Base-by-base conservation (phyloP, 2,329 filamentous ascomycete genomes). In the Aspergillus cejpii region DNA sequence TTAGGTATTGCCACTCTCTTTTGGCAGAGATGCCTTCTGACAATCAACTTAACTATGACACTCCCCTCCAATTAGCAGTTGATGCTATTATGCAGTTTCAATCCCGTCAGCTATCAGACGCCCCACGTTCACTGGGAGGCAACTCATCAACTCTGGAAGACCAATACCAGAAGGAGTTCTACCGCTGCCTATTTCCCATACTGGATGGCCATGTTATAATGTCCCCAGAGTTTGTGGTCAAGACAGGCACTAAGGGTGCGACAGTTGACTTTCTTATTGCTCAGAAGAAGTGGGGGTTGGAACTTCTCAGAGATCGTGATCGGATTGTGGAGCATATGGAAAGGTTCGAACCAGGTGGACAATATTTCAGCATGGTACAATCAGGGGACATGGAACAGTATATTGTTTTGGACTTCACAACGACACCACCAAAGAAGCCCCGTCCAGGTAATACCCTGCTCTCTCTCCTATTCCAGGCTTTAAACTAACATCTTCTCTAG, bases 131-230 rank as follows among this genome's bases (percentile, higher is more conserved):
- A 11, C 27, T 44, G 24, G 28, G 34, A 37, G 43, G 49, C 12
- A 44, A 46, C 40, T 37, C 39, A 12, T 26, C 15, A 38, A 39
- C 47, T 7, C 38, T 50, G 14, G 41, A 49, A 43, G 45, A 51
- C 39, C 45, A 50, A 31, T 53, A 50, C 37, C 31, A 41, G 28
- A 51, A 53, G 23, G 48, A 52, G 24, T 44, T 52, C 36, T 52
- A 52, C 17, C 47, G 48, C 38, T 52, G 47, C 24, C 36, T 52
- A 15, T 45, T 47, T 37, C 20, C 31, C 38, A 24, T 48, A 26
- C 37, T 48, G 26, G 29, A 48, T 41, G 40, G 47, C 14, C 50
- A 43, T 47, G 14, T 50, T 29, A 10, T 50, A 12, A 37, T 53
- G 38, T 48, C 50, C 40, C 48, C 50, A 14, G 50, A 51, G 29